Conservation (phyloP, 1,284 basidiomycete genomes). For the Irpex lacteus region DNA sequence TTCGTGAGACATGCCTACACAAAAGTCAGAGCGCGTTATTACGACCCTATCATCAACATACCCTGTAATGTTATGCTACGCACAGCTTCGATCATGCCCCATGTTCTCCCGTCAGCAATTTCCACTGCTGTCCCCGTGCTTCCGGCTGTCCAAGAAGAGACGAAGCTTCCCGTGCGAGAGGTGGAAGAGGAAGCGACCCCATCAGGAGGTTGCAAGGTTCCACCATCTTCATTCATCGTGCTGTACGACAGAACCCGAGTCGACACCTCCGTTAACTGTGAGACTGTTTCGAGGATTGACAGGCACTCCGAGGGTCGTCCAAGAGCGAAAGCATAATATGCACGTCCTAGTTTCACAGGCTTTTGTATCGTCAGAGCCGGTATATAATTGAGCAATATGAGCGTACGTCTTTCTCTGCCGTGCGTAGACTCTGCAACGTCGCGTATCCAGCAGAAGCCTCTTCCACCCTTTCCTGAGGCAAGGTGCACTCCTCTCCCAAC, state of each 20-base stretch:
- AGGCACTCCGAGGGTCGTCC: conserved; percentile 65
- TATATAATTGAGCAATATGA: conserved; percentile 7
- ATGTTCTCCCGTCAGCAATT: conserved; percentile 60
- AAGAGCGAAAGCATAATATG: conserved; percentile 77
- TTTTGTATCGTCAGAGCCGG: conserved; percentile 25
- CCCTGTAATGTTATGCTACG: conserved; percentile 71
- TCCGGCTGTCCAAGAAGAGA: conserved; percentile 34
- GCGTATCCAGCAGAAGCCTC: conserved; percentile 54
- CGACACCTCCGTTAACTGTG: conserved; percentile 49
- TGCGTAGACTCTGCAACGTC: conserved; percentile 45
- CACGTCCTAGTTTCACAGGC: conserved; percentile 63
- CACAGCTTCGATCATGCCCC: conserved; percentile 63
- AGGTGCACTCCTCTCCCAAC: conserved; percentile 52
- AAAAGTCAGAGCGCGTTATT: neutral
- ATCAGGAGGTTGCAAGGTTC: conserved; percentile 24
- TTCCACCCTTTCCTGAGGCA: conserved; percentile 51
- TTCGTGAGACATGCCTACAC: conserved; percentile 50
- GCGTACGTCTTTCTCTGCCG: conserved; percentile 62
- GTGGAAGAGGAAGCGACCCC: conserved; percentile 42
- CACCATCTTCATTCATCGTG: conserved; percentile 40
- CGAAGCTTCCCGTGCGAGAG: conserved; percentile 46
- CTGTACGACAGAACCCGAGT: conserved; percentile 45
- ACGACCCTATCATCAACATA: conserved; percentile 27
- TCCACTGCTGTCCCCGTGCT: conserved; percentile 33
- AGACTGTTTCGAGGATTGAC: conserved; percentile 50